Base-by-base conservation (phyloP, 1,284 basidiomycete species). In the Fomitopsis schrenkii region DNA sequence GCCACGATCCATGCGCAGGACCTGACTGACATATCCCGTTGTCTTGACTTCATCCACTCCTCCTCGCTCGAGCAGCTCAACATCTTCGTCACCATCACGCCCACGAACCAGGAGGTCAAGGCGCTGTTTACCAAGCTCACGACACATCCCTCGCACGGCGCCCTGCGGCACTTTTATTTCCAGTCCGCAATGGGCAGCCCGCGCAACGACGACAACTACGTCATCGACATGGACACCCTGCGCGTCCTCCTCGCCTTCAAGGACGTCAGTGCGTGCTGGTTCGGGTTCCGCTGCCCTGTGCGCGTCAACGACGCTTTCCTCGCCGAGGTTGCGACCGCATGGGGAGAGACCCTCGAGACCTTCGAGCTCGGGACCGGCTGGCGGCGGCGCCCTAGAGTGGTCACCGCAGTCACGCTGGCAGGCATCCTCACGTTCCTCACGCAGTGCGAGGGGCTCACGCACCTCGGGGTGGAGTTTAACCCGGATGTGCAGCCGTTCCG, bases 291-390 rank as follows among this genome's bases (percentile, higher is more conserved):
- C 33, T 50, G 55, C 55, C 59, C 55, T n/a, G 14, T 57, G 12
- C 10, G 10, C 22, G 9, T 60, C 36, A 53, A 60, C 45, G 50
- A 60, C 35, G 55, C 53, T 12, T 56, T 57, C 59, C 14, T 56
- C 12, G 8, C 50, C 10, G 59, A 60, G 28, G 15, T 60, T 5
- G 61, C 64, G 58, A 48, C 55, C 59, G 45, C 64, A 57, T 14
- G 64, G 66, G 40, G 44, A n/a, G 44, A 59, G 7, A 36, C 35
- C 7, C 58, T 63, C 28, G 50, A 38, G 28, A 30, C 48, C 1
- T 57, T 67, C 54, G 64, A 66, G 50, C 64, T 67, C 59, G 60
- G 58, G 33, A 59, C 61, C 6, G 57, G 45, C 10, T 44, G 50
- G 59, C 36, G 52, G 26, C 22, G 59, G 22, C 14, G 44, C 17